Evolutionary conservation across 2,329 filamentous ascomycete genomes (phyloP), one percentile per base, ranked within the genome.

Genomic region (Alternaria viburni): DNA sequence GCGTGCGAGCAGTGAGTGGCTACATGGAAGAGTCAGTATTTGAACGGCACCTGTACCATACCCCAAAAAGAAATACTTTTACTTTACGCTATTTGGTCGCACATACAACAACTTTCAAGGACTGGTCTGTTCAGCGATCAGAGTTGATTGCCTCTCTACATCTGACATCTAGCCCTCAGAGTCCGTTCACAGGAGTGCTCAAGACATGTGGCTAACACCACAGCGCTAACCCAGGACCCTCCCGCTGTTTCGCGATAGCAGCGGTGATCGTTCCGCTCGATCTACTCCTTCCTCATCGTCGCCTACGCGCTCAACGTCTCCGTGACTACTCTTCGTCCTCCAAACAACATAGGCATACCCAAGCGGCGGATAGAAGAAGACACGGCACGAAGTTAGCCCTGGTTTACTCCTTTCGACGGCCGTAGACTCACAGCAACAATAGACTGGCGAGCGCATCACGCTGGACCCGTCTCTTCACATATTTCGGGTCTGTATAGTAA

Each of bases 1-100:
- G 19, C 49, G 13, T 52, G 28, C 2, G 6, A 52, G 19, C 30
- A 23, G 19, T 21, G 28, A 52, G 19, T 36, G 23, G 49, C 5
- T 28, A 52, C 30, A 41, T 84, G 94, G 47, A 0, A 93, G 93
- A 50, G 93, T 25, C 49, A 17, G 30, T 25, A 52, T 52, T 41
- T 52, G 49, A 52, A 52, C 8, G 30, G 49, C 30, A 52, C 13
- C 6, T 52, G 49, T 41, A 3, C 8, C 49, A 52, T 52, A 52
- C 28, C 21, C 19, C 15, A 15, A 2, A 30, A n/a, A 36, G 49
- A 23, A 23, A 11, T 8, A 28, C 15, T 19, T 17, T 32, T 10
- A 13, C n/a, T 15, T 44, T 13, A 44, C 25, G 19, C 30, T 25
- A 17, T 41, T 11, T 25, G 1, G 13, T n/a, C 9, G 49, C 30